A percentile compares a stretch with the other conserved stretches of the same genome.
Conservation (phyloP, 1,139 yeast species). For the Hanseniaspora sp. region DNA sequence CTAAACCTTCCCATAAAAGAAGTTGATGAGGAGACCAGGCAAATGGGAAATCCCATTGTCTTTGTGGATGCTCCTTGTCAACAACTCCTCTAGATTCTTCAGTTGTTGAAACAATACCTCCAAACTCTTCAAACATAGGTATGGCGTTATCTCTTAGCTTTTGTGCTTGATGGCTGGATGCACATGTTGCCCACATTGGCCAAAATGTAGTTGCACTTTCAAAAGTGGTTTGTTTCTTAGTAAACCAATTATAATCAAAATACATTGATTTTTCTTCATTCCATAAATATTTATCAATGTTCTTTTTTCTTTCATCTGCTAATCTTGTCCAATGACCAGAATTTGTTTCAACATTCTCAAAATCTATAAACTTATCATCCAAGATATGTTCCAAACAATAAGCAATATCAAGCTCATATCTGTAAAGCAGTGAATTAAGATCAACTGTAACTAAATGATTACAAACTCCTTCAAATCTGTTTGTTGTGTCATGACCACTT, state of each 20-base stretch:
- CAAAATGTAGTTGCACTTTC: conserved; percentile 88
- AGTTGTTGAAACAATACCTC: conserved; percentile 86
- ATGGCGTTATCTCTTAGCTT: conserved; percentile 48
- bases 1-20: conserved; percentile 80
- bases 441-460: conserved; percentile 88
- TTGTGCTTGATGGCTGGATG: conserved; percentile 65
- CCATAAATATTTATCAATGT: conserved; percentile 70
- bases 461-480: conserved; percentile 79
- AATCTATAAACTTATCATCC: conserved; percentile 36
- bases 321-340: conserved; percentile 49
- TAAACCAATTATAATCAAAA: conserved; percentile 70
- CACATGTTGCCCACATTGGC: conserved; percentile 80
- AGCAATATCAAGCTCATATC: conserved; percentile 82
- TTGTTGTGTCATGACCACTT: conserved; percentile 91
- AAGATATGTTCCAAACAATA: conserved; percentile 48
- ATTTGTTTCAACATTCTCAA: conserved; percentile 38
- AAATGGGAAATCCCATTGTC: conserved; percentile 97
- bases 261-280: conserved; percentile 66
- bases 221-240: conserved; percentile 47
- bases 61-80: conserved; percentile 59
- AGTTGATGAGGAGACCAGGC: conserved; percentile 99
- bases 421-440: conserved; percentile 72
- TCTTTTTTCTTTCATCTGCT: conserved; percentile 45
- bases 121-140: conserved; percentile 68
- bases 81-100: conserved; percentile 62